These are phyloP conservation scores for Eutrema yunnanense DNA, from an alignment of 345 rosid genomes.

Conservation along the genomic window DNA sequence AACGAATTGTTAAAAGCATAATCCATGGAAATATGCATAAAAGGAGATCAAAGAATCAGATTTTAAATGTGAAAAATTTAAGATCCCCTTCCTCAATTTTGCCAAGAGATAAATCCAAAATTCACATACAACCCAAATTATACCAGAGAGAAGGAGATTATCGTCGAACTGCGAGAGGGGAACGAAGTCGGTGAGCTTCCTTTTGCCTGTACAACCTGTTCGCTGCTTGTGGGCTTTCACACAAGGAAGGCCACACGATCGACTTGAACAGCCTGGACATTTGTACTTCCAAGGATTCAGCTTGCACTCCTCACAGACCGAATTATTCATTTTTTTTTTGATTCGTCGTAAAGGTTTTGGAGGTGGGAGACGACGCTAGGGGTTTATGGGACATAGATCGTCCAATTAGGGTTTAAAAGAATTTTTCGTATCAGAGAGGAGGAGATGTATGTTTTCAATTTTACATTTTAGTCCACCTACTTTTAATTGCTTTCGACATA, in stretches of 20 bases:
- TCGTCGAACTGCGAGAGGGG: constrained; percentile 69
- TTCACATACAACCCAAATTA: not conserved
- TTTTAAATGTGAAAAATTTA: too few species aligned
- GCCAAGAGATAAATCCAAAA: not conserved
- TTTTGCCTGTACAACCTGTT: constrained; percentile 68
- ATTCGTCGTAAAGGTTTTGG: not conserved
- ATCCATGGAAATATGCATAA: not conserved
- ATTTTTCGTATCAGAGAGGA: not conserved
- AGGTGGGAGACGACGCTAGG: not conserved
- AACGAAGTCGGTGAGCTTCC: constrained; percentile 43
- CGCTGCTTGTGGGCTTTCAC: constrained; percentile 82
- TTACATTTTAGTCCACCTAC: not conserved
- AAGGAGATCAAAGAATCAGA: not conserved
- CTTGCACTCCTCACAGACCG: constrained; percentile 61
- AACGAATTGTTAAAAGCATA: too few species aligned
- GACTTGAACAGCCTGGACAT: constrained; percentile 80
- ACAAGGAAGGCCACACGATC: constrained; percentile 74
- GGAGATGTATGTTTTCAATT: not conserved
- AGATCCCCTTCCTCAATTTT: too few species aligned
- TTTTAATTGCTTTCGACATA: not conserved
- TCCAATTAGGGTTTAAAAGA: constrained; percentile 11
- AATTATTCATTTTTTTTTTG: not conserved
- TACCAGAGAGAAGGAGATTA: constrained; percentile 72
- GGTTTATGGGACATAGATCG: not conserved
- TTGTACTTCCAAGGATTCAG: constrained; percentile 55